Evolutionary conservation across 495 filamentous ascomycete species (phyloP).

Genomic region (Penicillium dipodomyicola): DNA sequence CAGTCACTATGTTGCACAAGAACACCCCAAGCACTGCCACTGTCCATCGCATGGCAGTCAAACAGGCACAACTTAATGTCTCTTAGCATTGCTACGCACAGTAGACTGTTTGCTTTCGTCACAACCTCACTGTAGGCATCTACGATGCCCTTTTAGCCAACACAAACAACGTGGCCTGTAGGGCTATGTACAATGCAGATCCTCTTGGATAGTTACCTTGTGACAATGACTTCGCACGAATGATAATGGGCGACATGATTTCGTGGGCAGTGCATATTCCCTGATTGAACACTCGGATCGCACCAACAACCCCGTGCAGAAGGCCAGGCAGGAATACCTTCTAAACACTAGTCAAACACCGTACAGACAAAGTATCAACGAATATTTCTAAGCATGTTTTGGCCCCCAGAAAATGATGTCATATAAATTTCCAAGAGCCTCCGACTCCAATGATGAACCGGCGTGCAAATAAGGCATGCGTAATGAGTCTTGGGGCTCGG

Average conservation of each 20-base stretch:
- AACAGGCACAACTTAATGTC: background rate
- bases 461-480: background rate
- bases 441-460: background rate
- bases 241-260: background rate
- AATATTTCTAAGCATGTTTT: background rate
- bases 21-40: background rate
- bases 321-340: background rate
- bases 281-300: background rate
- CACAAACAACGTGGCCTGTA: background rate
- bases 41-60: background rate
- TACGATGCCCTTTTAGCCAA: background rate
- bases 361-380: background rate
- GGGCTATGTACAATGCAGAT: background rate
- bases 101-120: background rate
- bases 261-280: background rate
- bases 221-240: background rate
- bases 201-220: background rate
- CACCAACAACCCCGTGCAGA: background rate
- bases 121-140: background rate
- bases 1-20: background rate
- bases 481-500: background rate
- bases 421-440: background rate
- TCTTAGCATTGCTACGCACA: background rate
- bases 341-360: background rate
- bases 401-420: slow-evolving; percentile 2